Conservation (phyloP, 208 protist species). For the Wallacemonas rigidus region DNA sequence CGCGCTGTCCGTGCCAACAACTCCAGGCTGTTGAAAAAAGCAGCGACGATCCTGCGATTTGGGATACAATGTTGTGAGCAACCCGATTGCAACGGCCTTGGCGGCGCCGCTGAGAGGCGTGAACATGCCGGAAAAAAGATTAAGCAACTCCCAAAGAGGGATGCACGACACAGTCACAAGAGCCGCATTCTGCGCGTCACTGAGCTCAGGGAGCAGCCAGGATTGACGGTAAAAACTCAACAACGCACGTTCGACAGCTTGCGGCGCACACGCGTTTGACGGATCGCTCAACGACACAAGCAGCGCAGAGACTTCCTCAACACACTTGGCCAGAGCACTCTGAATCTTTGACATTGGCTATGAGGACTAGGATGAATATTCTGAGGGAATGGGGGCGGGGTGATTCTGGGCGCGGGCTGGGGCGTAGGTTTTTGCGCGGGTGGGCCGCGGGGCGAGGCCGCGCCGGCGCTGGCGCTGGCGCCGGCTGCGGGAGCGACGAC, state of each 20-base stretch:
- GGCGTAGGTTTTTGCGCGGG: neutral
- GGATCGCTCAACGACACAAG: constrained; percentile 2
- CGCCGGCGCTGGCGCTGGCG: no score
- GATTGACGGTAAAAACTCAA: constrained; percentile 7
- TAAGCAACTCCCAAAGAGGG: constrained; percentile 79
- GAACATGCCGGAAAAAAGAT: constrained; percentile 49
- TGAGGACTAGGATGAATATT: neutral
- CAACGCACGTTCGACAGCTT: neutral
- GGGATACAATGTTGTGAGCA: constrained; percentile 66
- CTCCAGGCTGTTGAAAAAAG: constrained; percentile 63
- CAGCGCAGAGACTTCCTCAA: constrained; percentile 23
- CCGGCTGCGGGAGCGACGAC: no score
- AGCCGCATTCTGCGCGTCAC: constrained; percentile 47
- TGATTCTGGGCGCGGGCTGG: neutral
- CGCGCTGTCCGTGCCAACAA: constrained; percentile 22
- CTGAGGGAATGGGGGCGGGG: neutral
- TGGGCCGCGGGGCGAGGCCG: no score
- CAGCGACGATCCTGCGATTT: constrained; percentile 80
- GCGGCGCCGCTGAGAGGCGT: constrained; percentile 9
- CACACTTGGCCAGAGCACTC: constrained; percentile 24
- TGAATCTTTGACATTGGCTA: constrained; percentile 33
- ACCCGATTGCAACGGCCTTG: constrained; percentile 50
- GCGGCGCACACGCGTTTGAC: neutral
- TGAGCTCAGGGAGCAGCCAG: constrained; percentile 48
- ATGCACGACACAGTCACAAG: constrained; percentile 78